A percentile compares a stretch with the other conserved stretches of the same genome.
phyloP scores from a whole-genome alignment of 495 filamentous ascomycete genomes.

The Penicillium bovifimosum region DNA sequence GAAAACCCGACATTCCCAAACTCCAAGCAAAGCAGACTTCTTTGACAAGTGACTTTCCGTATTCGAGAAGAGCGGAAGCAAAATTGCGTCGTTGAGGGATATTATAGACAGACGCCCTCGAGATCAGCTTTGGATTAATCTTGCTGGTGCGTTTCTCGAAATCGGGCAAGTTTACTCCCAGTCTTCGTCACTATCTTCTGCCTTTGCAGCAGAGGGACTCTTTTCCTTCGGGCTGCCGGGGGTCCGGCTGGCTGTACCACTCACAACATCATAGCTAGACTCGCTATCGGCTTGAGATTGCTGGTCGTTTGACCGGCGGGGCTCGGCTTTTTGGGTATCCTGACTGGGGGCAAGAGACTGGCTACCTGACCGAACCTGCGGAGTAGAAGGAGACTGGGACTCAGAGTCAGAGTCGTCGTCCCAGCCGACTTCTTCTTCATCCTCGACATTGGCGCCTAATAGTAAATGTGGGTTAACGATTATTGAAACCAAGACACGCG shows the following conservation, averaged over 20 bases:
- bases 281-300: slow-evolving; percentile 83
- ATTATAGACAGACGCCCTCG: not conserved
- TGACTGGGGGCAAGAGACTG: slow-evolving; percentile 20
- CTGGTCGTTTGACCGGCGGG: slow-evolving; percentile 78
- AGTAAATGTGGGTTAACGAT: slow-evolving; percentile 15
- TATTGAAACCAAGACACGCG: slow-evolving; percentile 3
- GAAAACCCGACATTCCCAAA: slow-evolving; percentile 13
- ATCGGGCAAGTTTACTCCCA: slow-evolving; percentile 62
- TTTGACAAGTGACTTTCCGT: not conserved
- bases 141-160: slow-evolving; percentile 11
- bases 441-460: slow-evolving; percentile 53
- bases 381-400: slow-evolving; percentile 48
- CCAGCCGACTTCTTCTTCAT: slow-evolving; percentile 78
- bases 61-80: not conserved
- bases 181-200: slow-evolving; percentile 64
- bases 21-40: slow-evolving; percentile 16
- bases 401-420: slow-evolving; percentile 73
- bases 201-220: slow-evolving; percentile 45
- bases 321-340: slow-evolving; percentile 53
- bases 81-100: not conserved
- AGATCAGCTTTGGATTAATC: not conserved
- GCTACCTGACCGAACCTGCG: slow-evolving; percentile 26
- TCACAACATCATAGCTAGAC: slow-evolving; percentile 89
- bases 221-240: slow-evolving; percentile 70
- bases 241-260: slow-evolving; percentile 74